phyloP scores from a whole-genome alignment of 2,329 filamentous ascomycete species.

The Cadophora gregata region DNA sequence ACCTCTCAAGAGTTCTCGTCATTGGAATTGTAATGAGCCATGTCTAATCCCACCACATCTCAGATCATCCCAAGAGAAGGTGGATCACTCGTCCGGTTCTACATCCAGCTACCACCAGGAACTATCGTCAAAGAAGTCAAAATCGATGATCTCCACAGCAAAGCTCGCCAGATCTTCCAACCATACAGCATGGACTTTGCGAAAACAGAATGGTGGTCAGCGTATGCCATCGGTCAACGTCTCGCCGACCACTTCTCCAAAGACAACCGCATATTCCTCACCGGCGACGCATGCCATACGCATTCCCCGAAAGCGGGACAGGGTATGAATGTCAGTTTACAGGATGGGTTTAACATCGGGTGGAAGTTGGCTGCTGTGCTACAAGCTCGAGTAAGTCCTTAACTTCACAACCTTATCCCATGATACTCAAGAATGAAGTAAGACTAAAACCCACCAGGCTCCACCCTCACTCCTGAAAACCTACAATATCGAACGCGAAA shows the following conservation, averaged over 20 bases:
- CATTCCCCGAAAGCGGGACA: conserved; percentile 69
- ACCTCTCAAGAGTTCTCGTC: too few relatives aligned
- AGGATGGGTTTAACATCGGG: conserved; percentile 66
- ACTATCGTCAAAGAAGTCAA: conserved; percentile 60
- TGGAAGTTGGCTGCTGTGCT: conserved; percentile 63
- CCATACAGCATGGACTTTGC: conserved; percentile 37
- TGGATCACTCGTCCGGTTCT: conserved; percentile 65
- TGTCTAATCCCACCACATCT: not conserved
- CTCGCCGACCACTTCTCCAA: conserved; percentile 64
- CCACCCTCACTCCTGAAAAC: conserved; percentile 53
- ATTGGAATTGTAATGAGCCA: too few relatives aligned
- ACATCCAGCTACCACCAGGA: conserved; percentile 55
- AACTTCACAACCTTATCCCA: not conserved
- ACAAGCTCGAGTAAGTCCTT: conserved; percentile 47
- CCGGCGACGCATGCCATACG: conserved; percentile 63
- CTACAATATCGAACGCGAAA: conserved; percentile 58
- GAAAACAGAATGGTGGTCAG: conserved; percentile 58
- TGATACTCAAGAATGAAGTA: not conserved
- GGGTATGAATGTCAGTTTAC: conserved; percentile 61
- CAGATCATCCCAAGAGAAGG: conserved; percentile 67
- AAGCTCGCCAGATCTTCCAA: conserved; percentile 49
- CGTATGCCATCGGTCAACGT: conserved; percentile 63
- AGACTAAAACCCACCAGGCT: not conserved
- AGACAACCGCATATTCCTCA: conserved; percentile 58
- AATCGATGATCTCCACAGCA: conserved; percentile 57